Base-by-base conservation (phyloP, 2,329 filamentous ascomycete species). In the Cytospora chrysosperma region DNA sequence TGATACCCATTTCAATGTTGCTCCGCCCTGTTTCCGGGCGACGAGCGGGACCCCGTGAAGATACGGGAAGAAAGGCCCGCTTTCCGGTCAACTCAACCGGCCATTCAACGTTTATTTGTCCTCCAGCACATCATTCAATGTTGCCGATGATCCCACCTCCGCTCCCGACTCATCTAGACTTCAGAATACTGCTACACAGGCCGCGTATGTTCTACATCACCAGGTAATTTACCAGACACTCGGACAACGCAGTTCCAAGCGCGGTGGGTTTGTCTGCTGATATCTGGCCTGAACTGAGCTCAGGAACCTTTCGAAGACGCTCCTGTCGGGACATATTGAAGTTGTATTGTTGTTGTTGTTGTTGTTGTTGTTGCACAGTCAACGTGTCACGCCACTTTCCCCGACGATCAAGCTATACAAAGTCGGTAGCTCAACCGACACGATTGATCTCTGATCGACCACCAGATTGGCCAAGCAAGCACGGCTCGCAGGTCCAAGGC, bases 21-120 rank as follows among this genome's bases (percentile, higher is more conserved):
- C 17, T 52, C 55, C 28, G 50, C 34, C 43, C 47, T 47, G 34
- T 30, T 55, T 1, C 34, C 34, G 52, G 32, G 56, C 50, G 51
- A 61, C 28, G 27, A 47, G 34, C 63, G 40, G 55, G 32, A 24
- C 58, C 53, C 58, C 43, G 59, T 63, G 56, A 63, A 30, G 49
- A 43, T 43, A 59, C 65, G 62, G 65, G 30, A 28, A 28, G 30
- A 13, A 27, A 57, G 65, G 55, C 65, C 65, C 62, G 59, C 59
- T 59, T 52, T 55, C 55, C 55, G 27, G 40, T 62, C 21, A 26
- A 55, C 27, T 32, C 51, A 61, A 55, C 54, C 32, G 53, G 51
- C 61, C 56, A 50, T 34, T 53, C 50, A 56, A 40, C 49, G 7
- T 56, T 62, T 47, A 54, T 62, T 32, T 17, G 49, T 40, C 55